Base-by-base conservation (phyloP, 2,329 filamentous ascomycete genomes). In the Periconia digitata region DNA sequence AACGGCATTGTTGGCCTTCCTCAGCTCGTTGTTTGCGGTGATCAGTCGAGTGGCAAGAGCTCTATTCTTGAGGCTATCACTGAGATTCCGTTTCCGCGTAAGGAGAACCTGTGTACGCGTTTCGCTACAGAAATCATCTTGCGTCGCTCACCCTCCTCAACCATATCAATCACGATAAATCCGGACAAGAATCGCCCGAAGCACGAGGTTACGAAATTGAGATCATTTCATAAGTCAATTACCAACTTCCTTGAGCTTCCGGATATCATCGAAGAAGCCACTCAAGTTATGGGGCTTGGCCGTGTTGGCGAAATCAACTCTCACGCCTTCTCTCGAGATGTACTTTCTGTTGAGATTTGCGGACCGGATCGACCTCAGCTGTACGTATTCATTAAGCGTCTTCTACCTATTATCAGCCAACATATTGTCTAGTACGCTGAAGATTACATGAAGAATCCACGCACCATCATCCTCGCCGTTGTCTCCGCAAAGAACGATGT, bases 61-160 rank as follows among this genome's bases (percentile, higher is more conserved):
- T 8, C 82, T 10, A 22, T 41, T 16, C 39, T 41, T 27, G 39
- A 41, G n/a, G 39, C 22, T 3, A 41, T 41, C 22, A 40, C 38
- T 3, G 76, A 79, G 8, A 78, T 88, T 1, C 76, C 76, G 0
- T 86, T 87, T 40, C 80, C 82, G 0, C 70, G 77, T 10, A 79
- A 83, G 5, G 77, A 78, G 13, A 77, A 71, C 20, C 47, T 82
- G 0, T 85, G 82, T 59, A 86, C 84, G 0, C 73, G 80, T 0
- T 86, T 85, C 50, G 78, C 83, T 0, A 86, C 82, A 0, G 61
- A 66, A 43, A 78, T 80, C 38, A 74, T 69, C 12, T 70, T 76
- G 21, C 72, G 72, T 0, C 66, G 72, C 58, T 15, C 24, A 0
- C 23, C 51, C 3, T 48, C 37, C 36, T 42, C 54, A 5, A 46